Base-by-base conservation (phyloP, 805 yeast species). In the Candida stauntonica region DNA sequence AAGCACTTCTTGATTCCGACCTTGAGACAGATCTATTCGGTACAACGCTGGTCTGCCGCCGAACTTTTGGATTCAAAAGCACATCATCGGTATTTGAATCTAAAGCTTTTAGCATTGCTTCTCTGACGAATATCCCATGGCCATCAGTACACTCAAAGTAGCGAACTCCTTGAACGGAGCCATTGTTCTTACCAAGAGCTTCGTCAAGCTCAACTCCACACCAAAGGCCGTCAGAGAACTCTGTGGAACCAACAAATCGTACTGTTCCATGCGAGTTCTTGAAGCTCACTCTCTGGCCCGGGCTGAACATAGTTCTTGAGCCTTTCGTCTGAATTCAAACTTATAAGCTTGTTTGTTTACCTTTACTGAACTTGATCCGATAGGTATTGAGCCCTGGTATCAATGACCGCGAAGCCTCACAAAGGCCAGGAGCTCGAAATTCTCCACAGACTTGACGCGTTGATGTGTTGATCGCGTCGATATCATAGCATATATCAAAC, bases 121-220 rank as follows among this genome's bases (percentile, higher is more conserved):
- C 67, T 29, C 72, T 56, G 4, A 73, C 77, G 55, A 77, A 77
- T 1, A 77, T 57, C 0, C 81, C 82, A 50, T 61, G 60, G 3
- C 51, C 48, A 0, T 91, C 91, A 17, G 51, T 44, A 45, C 86
- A 73, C 2, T 63, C 53, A 55, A 89, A 88, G 44, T 84, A 72
- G 18, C 69, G 50, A 1, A 51, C 55, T 1, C 84, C 88, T 17
- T 77, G 73, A 9, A 88, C 70, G 32, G 74, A 62, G 0, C 97
- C 97, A 53, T 86, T 78, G 54, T 88, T 86, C 60, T 81, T 85
- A 2, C 97, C 97, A 8, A 67, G 66, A 0, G 93, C 81, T 42
- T 77, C 78, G 43, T 80, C 86, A 31, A 87, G 72, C 50, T 81
- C 86, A 6, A 89, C 70, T 0, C 97, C 97, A 12, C 81, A 69